Percentiles rank a stretch among this genome's conserved stretches.
These are phyloP conservation scores for Pulveroboletus sp. DNA, from an alignment of 768 basidiomycete genomes.

Conservation along the genomic window DNA sequence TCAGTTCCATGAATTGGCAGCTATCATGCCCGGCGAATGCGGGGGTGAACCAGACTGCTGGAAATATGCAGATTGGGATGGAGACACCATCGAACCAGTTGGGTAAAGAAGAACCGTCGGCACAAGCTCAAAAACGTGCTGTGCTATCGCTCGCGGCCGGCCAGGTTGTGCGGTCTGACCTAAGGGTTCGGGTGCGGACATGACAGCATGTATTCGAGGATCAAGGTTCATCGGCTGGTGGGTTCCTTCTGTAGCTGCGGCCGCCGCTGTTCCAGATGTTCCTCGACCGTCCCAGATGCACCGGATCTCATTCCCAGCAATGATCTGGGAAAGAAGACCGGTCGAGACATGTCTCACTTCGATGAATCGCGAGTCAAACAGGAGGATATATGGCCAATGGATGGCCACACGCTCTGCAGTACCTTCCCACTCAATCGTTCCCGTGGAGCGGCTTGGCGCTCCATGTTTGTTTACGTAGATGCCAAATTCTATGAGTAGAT, in stretches of 20 bases:
- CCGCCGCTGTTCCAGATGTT: conserved; percentile 22
- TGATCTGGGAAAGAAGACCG: conserved; percentile 76
- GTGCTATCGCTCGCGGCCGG: conserved; percentile 49
- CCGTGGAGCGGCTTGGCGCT: conserved; percentile 65
- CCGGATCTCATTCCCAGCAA: conserved; percentile 73
- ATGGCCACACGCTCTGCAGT: conserved; percentile 84
- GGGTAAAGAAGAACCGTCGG: conserved; percentile 36
- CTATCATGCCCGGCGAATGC: conserved; percentile 45
- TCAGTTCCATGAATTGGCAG: conserved; percentile 22
- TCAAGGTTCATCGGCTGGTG: conserved; percentile 56
- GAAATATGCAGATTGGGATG: conserved; percentile 49
- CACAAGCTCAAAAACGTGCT: conserved; percentile 75
- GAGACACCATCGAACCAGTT: conserved; percentile 47
- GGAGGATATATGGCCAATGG: conserved; percentile 82
- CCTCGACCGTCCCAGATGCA: conserved; percentile 89
- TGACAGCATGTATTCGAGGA: conserved; percentile 82
- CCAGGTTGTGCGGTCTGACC: conserved; percentile 36
- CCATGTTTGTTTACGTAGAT: conserved; percentile 91
- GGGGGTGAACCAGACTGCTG: conserved; percentile 51
- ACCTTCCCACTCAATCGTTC: conserved; percentile 92
- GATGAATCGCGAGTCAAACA: conserved; percentile 87
- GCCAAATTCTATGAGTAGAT: conserved; percentile 64
- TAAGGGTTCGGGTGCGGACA: conserved; percentile 49
- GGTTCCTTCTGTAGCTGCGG: conserved; percentile 31
- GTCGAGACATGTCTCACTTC: conserved; percentile 83